Conservation (phyloP, 1,139 yeast genomes). For the Geotrichum candidum region DNA sequence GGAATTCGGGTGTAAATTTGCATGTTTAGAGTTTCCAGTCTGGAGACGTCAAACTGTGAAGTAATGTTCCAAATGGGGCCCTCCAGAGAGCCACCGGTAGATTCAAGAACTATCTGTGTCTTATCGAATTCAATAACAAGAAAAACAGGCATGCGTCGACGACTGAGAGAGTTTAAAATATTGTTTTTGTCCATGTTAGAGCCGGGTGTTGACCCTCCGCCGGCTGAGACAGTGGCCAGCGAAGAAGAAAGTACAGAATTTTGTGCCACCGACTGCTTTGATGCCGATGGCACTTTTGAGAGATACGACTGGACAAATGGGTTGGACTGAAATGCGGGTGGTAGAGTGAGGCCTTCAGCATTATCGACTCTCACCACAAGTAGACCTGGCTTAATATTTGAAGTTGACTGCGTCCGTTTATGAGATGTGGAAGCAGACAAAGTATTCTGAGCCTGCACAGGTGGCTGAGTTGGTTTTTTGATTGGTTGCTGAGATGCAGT, state of each 20-base stretch:
- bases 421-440: not conserved
- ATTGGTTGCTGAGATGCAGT: not conserved
- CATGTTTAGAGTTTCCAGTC: constrained; percentile 51
- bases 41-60: constrained; percentile 85
- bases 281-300: constrained; percentile 12
- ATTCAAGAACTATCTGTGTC: constrained; percentile 77
- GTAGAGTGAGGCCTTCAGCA: constrained; percentile 55
- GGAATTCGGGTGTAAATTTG: constrained; percentile 76
- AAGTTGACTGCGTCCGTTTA: constrained; percentile 9
- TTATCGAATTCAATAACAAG: constrained; percentile 43
- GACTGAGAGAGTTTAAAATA: not conserved
- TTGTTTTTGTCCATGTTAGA: not conserved
- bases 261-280: constrained; percentile 4
- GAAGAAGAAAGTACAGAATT: constrained; percentile 14
- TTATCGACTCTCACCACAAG: constrained; percentile 64
- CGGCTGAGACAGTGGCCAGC: not conserved
- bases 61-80: constrained; percentile 77
- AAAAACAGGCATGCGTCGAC: constrained; percentile 34
- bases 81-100: constrained; percentile 62
- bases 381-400: constrained; percentile 53
- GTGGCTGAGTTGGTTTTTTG: not conserved
- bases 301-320: constrained; percentile 18
- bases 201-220: not conserved
- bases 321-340: constrained; percentile 40
- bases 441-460: not conserved